phyloP scores from a whole-genome alignment of 345 rosid species.

The Sonneratia caseolaris region DNA sequence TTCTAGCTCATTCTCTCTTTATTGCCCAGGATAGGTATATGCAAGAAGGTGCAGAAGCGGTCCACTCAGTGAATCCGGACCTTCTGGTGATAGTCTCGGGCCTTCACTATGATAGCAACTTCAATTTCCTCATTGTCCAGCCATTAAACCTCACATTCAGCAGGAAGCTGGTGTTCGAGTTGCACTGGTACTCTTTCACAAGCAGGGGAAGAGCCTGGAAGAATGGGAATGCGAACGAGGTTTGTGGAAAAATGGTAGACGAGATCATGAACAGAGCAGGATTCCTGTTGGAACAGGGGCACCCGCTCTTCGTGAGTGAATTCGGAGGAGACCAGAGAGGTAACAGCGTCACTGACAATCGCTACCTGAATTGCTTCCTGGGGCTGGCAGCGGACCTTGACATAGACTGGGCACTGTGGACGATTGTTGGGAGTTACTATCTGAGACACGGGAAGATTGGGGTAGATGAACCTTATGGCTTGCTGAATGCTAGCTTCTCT shows the following conservation, averaged over 20 bases:
- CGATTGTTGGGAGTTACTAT: constrained; percentile 69
- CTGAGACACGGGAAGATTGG: constrained; percentile 57
- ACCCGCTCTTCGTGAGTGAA: constrained; percentile 62
- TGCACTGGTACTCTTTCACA: constrained; percentile 61
- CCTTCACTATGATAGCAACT: constrained; percentile 46
- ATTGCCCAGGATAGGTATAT: constrained; percentile 36
- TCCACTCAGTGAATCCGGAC: constrained; percentile 60
- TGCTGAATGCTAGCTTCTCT: constrained; percentile 49
- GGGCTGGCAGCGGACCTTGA: constrained; percentile 65
- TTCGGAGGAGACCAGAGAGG: constrained; percentile 71
- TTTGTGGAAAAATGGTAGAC: constrained; percentile 40
- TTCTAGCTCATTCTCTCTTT: no score
- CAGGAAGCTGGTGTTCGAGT: constrained; percentile 62
- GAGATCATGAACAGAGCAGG: constrained; percentile 40
- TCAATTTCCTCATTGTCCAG: constrained; percentile 41
- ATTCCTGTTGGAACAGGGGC: constrained; percentile 38
- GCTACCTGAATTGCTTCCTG: constrained; percentile 60
- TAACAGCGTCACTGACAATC: constrained; percentile 33
- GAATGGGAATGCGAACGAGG: constrained; percentile 50
- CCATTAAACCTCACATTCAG: constrained; percentile 39
- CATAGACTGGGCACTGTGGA: constrained; percentile 80
- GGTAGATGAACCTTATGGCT: constrained; percentile 48
- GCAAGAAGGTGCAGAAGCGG: constrained; percentile 79
- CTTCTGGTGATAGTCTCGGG: constrained; percentile 78
- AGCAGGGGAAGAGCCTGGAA: constrained; percentile 50